phyloP scores from a whole-genome alignment of 148 eudicot species.

The Chenopodium quinoa region DNA sequence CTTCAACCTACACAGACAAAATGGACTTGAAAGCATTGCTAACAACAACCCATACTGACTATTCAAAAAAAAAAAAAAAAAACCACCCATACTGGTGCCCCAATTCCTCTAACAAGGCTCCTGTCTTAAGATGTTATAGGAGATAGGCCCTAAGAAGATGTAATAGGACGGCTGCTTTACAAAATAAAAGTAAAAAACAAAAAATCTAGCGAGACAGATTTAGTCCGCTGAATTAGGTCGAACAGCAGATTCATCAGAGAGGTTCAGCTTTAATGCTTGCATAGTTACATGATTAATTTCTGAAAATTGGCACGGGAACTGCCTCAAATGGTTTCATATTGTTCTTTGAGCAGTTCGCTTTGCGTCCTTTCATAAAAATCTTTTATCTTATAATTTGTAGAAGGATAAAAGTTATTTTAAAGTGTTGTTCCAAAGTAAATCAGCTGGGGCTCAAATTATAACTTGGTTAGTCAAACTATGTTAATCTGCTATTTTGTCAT shows the following conservation, averaged over 20 bases:
- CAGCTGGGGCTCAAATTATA: background rate
- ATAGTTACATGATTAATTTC: background rate
- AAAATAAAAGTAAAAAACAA: background rate
- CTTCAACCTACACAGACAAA: conserved; percentile 63
- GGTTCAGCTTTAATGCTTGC: background rate
- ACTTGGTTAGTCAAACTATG: background rate
- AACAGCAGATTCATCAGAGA: background rate
- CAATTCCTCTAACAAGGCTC: background rate
- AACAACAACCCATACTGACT: background rate
- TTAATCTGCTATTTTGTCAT: background rate
- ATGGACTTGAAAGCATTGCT: background rate
- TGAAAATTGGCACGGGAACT: background rate
- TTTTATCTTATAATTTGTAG: background rate
- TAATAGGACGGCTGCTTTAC: background rate
- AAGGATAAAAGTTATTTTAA: no score
- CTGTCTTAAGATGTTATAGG: background rate
- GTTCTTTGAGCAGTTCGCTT: background rate
- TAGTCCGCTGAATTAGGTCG: background rate
- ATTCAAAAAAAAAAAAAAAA: no score
- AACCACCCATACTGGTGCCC: background rate
- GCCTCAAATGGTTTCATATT: background rate
- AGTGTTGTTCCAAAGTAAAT: background rate
- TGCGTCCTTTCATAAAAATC: background rate
- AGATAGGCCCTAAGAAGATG: no score
- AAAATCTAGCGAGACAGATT: background rate